Evolutionary conservation across 441 rosid species (phyloP).

Genomic region (Omphalea diandra): DNA sequence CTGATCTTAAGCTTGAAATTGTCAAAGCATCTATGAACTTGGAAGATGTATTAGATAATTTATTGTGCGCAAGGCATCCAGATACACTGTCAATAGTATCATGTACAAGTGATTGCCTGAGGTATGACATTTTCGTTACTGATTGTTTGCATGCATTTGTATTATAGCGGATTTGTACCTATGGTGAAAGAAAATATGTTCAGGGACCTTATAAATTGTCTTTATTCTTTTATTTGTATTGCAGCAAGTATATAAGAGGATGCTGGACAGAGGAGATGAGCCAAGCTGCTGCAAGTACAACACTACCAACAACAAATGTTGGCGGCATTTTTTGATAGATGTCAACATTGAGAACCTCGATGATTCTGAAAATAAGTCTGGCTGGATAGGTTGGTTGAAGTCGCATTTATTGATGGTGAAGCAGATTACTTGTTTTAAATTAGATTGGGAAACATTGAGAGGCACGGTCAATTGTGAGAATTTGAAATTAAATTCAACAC

Average conservation of each 20-base stretch:
- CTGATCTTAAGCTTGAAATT: constrained; percentile 31
- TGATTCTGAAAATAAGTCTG: constrained; percentile 11
- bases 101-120: constrained; percentile 23
- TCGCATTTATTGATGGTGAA: constrained; percentile 10
- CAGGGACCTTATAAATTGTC: background rate
- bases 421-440: constrained; percentile 18
- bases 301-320: constrained; percentile 27
- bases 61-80: constrained; percentile 30
- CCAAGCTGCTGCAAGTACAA: constrained; percentile 32
- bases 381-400: constrained; percentile 26
- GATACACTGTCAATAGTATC: constrained; percentile 24
- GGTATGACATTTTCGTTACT: constrained; percentile 23
- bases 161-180: background rate
- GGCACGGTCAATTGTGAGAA: background rate
- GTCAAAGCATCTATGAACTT: constrained; percentile 24
- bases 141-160: background rate
- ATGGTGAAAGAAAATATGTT: background rate
- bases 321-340: constrained; percentile 33
- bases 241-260: constrained; percentile 19
- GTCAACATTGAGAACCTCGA: constrained; percentile 19
- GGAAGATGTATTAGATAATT: constrained; percentile 30
- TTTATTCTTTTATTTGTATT: constrained; percentile 12
- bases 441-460: constrained; percentile 26
- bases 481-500: background rate
- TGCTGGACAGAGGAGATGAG: constrained; percentile 16